These are phyloP conservation scores for Lithohypha guttulata DNA, from an alignment of 2,329 filamentous ascomycete species.

Conservation along the genomic window DNA sequence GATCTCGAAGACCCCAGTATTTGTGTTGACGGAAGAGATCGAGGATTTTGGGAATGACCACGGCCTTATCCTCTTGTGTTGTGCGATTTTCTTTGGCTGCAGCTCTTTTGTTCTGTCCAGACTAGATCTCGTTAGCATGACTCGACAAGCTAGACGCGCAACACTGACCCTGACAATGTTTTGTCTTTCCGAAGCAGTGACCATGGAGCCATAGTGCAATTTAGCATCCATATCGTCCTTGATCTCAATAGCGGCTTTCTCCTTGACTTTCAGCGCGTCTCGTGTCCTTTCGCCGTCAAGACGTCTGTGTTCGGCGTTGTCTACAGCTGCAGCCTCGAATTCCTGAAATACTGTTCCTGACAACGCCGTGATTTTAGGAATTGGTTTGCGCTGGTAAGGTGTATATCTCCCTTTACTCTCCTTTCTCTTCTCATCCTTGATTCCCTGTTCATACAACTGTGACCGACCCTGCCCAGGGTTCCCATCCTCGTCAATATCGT, in stretches of 20 bases:
- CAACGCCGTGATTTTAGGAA: constrained; percentile 72
- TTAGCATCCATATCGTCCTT: background rate
- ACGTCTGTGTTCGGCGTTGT: constrained; percentile 57
- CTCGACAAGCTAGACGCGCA: constrained; percentile 20
- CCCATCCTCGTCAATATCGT: constrained; percentile 32
- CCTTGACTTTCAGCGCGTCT: constrained; percentile 50
- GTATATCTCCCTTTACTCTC: constrained; percentile 44
- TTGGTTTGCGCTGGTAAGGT: constrained; percentile 48
- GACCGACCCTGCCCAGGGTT: constrained; percentile 33
- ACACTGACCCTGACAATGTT: constrained; percentile 14
- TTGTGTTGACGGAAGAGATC: constrained; percentile 71
- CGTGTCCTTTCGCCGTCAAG: constrained; percentile 50
- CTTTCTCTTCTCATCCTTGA: constrained; percentile 34
- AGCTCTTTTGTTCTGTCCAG: constrained; percentile 28
- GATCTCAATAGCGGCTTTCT: constrained; percentile 28
- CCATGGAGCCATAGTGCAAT: constrained; percentile 24
- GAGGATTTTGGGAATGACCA: constrained; percentile 78
- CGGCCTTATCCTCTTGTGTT: constrained; percentile 77
- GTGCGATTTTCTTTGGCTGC: constrained; percentile 65
- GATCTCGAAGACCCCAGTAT: constrained; percentile 87
- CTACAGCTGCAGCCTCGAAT: constrained; percentile 60
- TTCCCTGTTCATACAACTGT: constrained; percentile 36
- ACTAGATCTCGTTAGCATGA: constrained; percentile 10
- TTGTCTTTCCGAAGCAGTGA: constrained; percentile 11
- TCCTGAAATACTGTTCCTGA: constrained; percentile 65